Conservation (phyloP, 2,329 filamentous ascomycete species). For the Colletotrichum lentis region DNA sequence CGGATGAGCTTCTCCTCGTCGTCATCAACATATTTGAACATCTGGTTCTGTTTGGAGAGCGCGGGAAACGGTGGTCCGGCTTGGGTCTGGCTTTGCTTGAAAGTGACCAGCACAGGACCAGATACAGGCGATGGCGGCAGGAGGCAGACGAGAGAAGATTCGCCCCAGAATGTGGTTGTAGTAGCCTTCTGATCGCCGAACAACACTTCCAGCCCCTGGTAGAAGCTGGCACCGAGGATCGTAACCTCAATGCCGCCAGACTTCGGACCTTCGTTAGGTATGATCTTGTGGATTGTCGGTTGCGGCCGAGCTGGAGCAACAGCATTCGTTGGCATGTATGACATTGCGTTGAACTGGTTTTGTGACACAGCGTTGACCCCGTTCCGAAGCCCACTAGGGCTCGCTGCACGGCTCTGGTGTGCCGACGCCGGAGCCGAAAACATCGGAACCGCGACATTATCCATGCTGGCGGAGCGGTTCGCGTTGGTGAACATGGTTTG, state of each 20-base stretch:
- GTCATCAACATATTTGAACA: constrained; percentile 79
- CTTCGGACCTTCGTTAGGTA: constrained; percentile 82
- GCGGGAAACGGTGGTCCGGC: constrained; percentile 46
- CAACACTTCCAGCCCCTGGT: constrained; percentile 79
- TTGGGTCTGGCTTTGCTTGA: constrained; percentile 63
- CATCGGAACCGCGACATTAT: constrained; percentile 69
- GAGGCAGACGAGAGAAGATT: constrained; percentile 80
- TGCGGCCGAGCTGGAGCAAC: constrained; percentile 57
- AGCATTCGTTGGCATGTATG: constrained; percentile 56
- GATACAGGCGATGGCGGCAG: constrained; percentile 74
- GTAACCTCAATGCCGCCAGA: constrained; percentile 88
- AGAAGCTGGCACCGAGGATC: constrained; percentile 81
- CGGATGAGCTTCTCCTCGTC: constrained; percentile 74
- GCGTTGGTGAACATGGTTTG: constrained; percentile 63
- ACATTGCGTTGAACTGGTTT: constrained; percentile 59
- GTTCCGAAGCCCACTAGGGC: constrained; percentile 66
- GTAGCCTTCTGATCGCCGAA: constrained; percentile 74
- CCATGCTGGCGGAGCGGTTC: constrained; percentile 69
- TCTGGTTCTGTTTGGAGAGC: constrained; percentile 53
- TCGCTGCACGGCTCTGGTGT: constrained; percentile 80
- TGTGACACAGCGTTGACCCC: constrained; percentile 53
- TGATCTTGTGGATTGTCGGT: constrained; percentile 80
- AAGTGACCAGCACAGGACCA: constrained; percentile 75
- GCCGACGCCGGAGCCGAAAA: constrained; percentile 77
- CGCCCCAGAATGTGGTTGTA: constrained; percentile 82